Base-by-base conservation (phyloP, 768 basidiomycete genomes). In the Saitozyma sp. region DNA sequence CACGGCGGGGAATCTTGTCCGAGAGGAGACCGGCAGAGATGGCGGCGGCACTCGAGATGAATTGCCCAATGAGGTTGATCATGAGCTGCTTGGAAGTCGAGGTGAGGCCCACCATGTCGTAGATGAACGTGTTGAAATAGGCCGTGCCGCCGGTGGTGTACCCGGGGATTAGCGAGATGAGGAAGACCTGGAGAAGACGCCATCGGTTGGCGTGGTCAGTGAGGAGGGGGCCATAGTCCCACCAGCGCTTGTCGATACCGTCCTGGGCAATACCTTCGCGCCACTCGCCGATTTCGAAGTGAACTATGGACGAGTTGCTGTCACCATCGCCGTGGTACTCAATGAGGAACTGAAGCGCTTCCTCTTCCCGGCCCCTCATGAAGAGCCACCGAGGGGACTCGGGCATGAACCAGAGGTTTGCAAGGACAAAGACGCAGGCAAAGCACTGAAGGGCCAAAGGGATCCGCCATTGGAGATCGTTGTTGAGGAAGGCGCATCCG, bases 201-300 rank as follows among this genome's bases (percentile, higher is more conserved):
- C n/a, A n/a, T n/a, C n/a, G n/a, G n/a, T n/a, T n/a, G n/a, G n/a
- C n/a, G n/a, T n/a, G n/a, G n/a, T n/a, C n/a, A n/a, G n/a, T n/a
- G n/a, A n/a, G n/a, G n/a, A n/a, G n/a, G n/a, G n/a, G n/a, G n/a
- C n/a, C n/a, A n/a, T n/a, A n/a, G n/a, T n/a, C n/a, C n/a, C n/a
- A 46, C 45, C 45, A 46, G 10, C 45, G 10, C 45, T 46, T 46
- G 45, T 46, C 45, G n/a, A 46, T 46, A n/a, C 45, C 45, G n/a
- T 46, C 45, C 10, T 10, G 45, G 10, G 45, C 10, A 10, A 46
- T 46, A n/a, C n/a, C n/a, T n/a, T n/a, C n/a, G n/a, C n/a, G n/a
- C n/a, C n/a, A n/a, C n/a, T 80, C 78, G 52, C 72, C 70, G 55
- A 74, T 78, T 55, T 80, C 80, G 65, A 76, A 81, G 63, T 52